A percentile compares a stretch with the other conserved stretches of the same genome.
These are phyloP conservation scores for Lenzites betulinus DNA, from an alignment of 768 basidiomycete genomes.

Conservation along the genomic window DNA sequence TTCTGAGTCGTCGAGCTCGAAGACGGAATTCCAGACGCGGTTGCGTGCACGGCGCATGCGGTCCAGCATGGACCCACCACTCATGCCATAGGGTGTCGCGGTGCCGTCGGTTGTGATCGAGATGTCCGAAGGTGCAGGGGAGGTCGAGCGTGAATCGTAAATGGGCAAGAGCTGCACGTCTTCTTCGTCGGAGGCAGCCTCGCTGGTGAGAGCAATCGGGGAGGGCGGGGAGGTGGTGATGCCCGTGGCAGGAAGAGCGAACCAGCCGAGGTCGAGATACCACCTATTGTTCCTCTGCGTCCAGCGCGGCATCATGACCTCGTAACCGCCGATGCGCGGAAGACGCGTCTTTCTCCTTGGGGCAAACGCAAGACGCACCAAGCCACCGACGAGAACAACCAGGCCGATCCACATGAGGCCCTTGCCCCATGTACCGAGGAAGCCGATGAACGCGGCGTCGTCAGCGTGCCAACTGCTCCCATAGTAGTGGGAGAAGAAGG, in stretches of 20 bases:
- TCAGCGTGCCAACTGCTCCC: slow-evolving; percentile 99
- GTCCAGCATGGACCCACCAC: slow-evolving; percentile 47
- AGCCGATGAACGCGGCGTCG: slow-evolving; percentile 96
- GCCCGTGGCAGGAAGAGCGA: slow-evolving; percentile 47
- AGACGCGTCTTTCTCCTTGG: slow-evolving; percentile 57
- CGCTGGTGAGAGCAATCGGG: slow-evolving; percentile 47
- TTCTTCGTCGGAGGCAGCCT: slow-evolving; percentile 44
- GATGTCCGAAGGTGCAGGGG: slow-evolving; percentile 55
- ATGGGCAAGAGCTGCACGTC: slow-evolving; percentile 62
- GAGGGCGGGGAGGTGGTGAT: slow-evolving; percentile 42
- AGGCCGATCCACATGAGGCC: slow-evolving; percentile 83
- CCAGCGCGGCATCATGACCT: slow-evolving; percentile 76
- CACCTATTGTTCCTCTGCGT: slow-evolving; percentile 70
- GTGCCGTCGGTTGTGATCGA: slow-evolving; percentile 45
- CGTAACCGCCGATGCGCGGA: slow-evolving; percentile 69
- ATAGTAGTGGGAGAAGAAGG: slow-evolving; percentile 97
- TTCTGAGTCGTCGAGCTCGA: slow-evolving; percentile 39
- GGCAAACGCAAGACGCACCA: slow-evolving; percentile 54
- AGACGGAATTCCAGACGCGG: slow-evolving; percentile 54
- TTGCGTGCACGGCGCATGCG: slow-evolving; percentile 58
- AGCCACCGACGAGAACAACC: slow-evolving; percentile 67
- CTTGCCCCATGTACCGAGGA: slow-evolving; percentile 89
- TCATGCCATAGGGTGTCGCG: slow-evolving; percentile 43
- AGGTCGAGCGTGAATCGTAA: slow-evolving; percentile 59
- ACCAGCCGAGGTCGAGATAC: slow-evolving; percentile 70